These are phyloP conservation scores for Nadsonia commutata DNA, from an alignment of 1,139 yeast genomes.

Conservation along the genomic window DNA sequence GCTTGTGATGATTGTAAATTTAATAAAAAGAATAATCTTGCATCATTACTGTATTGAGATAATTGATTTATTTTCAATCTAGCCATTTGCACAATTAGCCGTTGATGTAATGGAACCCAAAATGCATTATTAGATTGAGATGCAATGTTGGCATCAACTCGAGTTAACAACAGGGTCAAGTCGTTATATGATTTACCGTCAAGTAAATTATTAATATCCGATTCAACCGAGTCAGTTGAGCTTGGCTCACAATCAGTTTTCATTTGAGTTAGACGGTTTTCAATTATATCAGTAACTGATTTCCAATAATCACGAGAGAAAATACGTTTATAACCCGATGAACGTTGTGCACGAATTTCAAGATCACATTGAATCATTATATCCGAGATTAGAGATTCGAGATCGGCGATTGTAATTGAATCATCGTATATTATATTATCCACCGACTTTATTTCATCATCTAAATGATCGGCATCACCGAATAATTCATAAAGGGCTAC, in stretches of 20 bases:
- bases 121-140: slow-evolving; percentile 15
- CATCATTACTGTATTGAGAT: slow-evolving; percentile 10
- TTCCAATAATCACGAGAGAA: slow-evolving; percentile 7
- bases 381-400: slow-evolving; percentile 9
- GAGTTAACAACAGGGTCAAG: slow-evolving; percentile 15
- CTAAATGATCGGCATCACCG: slow-evolving; percentile 1
- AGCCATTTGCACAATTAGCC: slow-evolving; percentile 15
- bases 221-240: slow-evolving; percentile 15
- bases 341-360: slow-evolving; percentile 8
- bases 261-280: neutral
- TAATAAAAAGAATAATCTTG: slow-evolving; percentile 10
- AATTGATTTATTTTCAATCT: slow-evolving; percentile 11
- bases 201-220: slow-evolving; percentile 20
- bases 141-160: slow-evolving; percentile 14
- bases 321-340: slow-evolving; percentile 14
- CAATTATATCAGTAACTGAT: slow-evolving; percentile 2
- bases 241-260: slow-evolving; percentile 8
- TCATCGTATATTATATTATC: slow-evolving; percentile 7
- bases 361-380: slow-evolving; percentile 13
- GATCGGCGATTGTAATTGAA: slow-evolving; percentile 2
- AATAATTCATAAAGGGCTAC: slow-evolving; percentile 7
- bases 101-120: slow-evolving; percentile 21
- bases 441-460: slow-evolving; percentile 1
- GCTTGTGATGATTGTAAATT: slow-evolving; percentile 5
- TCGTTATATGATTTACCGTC: slow-evolving; percentile 16